Evolutionary conservation across 495 filamentous ascomycete genomes (phyloP).

Genomic region (Lentithecium fluviatile): DNA sequence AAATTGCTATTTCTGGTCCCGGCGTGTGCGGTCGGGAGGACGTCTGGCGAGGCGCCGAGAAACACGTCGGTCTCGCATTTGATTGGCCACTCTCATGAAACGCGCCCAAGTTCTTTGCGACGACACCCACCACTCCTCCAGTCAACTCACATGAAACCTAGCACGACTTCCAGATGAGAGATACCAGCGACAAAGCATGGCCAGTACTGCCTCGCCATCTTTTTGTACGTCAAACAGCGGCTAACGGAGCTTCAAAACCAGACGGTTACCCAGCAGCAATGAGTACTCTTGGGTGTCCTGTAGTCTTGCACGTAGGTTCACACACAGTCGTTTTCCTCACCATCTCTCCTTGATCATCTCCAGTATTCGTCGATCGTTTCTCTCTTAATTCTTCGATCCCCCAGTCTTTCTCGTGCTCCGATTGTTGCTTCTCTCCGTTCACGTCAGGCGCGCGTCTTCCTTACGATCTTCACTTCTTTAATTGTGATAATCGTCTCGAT

Average conservation of each 20-base stretch:
- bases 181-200: slow-evolving; percentile 14
- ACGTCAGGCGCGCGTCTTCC: slow-evolving; percentile 22
- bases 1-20: slow-evolving; percentile 7
- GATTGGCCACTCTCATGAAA: slow-evolving; percentile 8
- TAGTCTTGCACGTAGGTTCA: slow-evolving; percentile 21
- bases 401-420: slow-evolving; percentile 7
- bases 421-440: slow-evolving; percentile 10
- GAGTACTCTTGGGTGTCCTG: slow-evolving; percentile 5
- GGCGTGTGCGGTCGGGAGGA: neutral
- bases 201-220: slow-evolving; percentile 28
- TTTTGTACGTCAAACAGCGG: slow-evolving; percentile 36
- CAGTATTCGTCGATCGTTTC: slow-evolving; percentile 29
- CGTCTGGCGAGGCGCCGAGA: neutral
- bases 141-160: slow-evolving; percentile 3
- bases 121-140: slow-evolving; percentile 22
- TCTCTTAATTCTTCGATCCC: slow-evolving; percentile 24
- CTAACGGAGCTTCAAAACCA: slow-evolving; percentile 35
- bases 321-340: slow-evolving; percentile 17
- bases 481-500: slow-evolving; percentile 19
- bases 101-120: neutral
- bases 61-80: neutral
- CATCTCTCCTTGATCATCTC: slow-evolving; percentile 13
- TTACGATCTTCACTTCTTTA: slow-evolving; percentile 18
- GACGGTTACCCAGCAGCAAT: slow-evolving; percentile 10
- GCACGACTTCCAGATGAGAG: slow-evolving; percentile 19